Conservation (phyloP, 2,329 filamentous ascomycete species). For the Xylaria hypoxylon region DNA sequence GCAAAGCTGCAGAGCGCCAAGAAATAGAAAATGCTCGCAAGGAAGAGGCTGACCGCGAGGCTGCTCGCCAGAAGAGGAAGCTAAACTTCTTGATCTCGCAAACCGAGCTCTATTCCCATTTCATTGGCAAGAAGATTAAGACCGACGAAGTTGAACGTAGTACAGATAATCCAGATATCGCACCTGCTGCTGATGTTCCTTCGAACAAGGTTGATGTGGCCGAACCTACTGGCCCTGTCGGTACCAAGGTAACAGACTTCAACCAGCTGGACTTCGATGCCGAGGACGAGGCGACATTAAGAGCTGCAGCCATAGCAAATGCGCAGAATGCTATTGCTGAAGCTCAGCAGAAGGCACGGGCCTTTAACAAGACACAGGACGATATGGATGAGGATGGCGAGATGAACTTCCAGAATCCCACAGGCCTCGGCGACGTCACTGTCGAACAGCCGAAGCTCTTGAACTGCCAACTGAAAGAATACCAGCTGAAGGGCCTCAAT, state of each 20-base stretch:
- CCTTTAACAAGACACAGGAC: slow-evolving; percentile 83
- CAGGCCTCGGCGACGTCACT: slow-evolving; percentile 91
- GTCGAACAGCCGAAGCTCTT: slow-evolving; percentile 95
- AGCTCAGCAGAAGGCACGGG: slow-evolving; percentile 90
- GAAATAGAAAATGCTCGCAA: slow-evolving; percentile 97
- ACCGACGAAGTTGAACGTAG: slow-evolving; percentile 93
- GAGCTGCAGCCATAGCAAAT: slow-evolving; percentile 90
- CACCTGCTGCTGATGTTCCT: slow-evolving; percentile 62
- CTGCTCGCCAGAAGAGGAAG: slow-evolving; percentile 96
- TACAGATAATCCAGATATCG: slow-evolving; percentile 82
- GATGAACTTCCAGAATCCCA: slow-evolving; percentile 99
- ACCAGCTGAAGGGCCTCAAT: slow-evolving; percentile 98
- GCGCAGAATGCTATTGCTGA: slow-evolving; percentile 96
- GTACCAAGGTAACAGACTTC: slow-evolving; percentile 87
- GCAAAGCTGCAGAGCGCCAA: slow-evolving; percentile 93
- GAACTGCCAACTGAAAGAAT: slow-evolving; percentile 95
- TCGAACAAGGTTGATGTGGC: slow-evolving; percentile 62
- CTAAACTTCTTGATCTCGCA: slow-evolving; percentile 99
- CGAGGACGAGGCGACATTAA: slow-evolving; percentile 86
- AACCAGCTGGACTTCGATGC: slow-evolving; percentile 96
- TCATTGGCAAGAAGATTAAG: slow-evolving; percentile 99
- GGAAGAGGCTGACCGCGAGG: slow-evolving; percentile 96
- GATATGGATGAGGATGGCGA: slow-evolving; percentile 91
- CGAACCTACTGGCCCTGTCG: slow-evolving; percentile 66
- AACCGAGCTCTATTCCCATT: slow-evolving; percentile 98